Base-by-base conservation (phyloP, 176 grass and related monocot genomes). In the Zizania latifolia region DNA sequence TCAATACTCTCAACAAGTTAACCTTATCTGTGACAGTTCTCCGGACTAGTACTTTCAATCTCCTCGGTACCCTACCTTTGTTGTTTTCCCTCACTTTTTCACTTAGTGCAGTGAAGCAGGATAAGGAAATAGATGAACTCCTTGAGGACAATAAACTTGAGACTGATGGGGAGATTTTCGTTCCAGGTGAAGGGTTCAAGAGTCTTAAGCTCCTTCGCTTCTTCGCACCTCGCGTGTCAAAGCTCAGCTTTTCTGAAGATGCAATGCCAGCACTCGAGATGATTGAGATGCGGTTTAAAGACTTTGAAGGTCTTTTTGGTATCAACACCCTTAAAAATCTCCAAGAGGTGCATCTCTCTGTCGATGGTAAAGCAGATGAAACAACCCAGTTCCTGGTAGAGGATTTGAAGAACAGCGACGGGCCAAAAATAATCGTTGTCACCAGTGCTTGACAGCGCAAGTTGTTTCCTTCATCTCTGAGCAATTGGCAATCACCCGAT, bases 11-110 rank as follows among this genome's bases (percentile, higher is more conserved):
- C 14, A 38, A 14, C 33, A 78, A 78, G 62, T 2, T 78, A 13
- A 79, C 76, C 5, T 26, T 79, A 14, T 68, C 76, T 2, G 11
- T 79, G 48, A 79, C 62, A 43, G 63, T 68, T 55, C 76, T 79
- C 10, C 24, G 0, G 10, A 68, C 16, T 2, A 5, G 15, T 31
- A 79, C 63, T 31, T 15, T 79, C 10, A 0, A 41, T 16, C 57
- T 32, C 5, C 24, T 79, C 22, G 0, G 3, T 0, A 1, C 0
- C 0, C 43, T 79, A 13, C 4, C 9, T 14, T 9, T 0, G 0
- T 3, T 79, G 36, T 78, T 78, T 22, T 67, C 46, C 12, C 59
- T 77, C 29, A 64, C 59, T n/a, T 77, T 65, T 53, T 6, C 60
- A 22, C 21, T 77, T 0, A 53, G 4, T 8, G 21, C 32, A 50